phyloP scores from a whole-genome alignment of 2,329 filamentous ascomycete genomes.

The Sordariomycetes sp. region DNA sequence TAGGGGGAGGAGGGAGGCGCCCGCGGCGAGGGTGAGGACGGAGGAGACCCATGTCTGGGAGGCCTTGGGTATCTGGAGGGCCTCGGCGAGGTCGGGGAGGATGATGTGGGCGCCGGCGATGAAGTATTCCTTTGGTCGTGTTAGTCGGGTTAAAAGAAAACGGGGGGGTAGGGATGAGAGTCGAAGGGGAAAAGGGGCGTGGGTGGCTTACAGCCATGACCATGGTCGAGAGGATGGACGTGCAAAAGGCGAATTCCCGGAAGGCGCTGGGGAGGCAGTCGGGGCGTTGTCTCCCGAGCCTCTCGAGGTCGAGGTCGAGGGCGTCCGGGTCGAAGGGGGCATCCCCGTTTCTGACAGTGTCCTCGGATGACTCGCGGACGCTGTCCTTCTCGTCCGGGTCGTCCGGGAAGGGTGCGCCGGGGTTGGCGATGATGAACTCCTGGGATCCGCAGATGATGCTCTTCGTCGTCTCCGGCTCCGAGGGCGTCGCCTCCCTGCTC shows the following conservation, averaged over 20 bases:
- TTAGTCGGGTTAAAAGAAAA: background rate
- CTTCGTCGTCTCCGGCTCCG: background rate
- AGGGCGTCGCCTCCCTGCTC: background rate
- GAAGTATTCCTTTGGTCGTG: conserved; percentile 9
- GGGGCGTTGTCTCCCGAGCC: conserved; percentile 52
- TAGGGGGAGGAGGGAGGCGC: conserved; percentile 49
- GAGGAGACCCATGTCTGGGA: conserved; percentile 55
- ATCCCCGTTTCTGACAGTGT: background rate
- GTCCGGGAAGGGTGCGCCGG: background rate
- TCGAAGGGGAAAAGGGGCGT: background rate
- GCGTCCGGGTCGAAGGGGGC: background rate
- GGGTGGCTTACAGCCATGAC: conserved; percentile 27
- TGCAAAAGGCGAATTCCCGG: conserved; percentile 52
- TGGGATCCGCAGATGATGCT: background rate
- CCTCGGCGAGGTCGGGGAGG: conserved; percentile 50
- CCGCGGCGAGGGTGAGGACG: conserved; percentile 48
- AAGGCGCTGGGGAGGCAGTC: conserved; percentile 37
- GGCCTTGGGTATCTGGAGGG: conserved; percentile 52
- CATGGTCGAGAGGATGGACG: conserved; percentile 51
- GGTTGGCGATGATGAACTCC: background rate
- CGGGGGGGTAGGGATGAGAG: background rate
- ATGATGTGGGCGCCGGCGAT: conserved; percentile 25
- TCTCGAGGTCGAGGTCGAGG: conserved; percentile 33
- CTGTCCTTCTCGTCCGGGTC: background rate
- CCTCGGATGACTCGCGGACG: background rate